phyloP scores from a whole-genome alignment of 2,329 filamentous ascomycete genomes.

The Fusarium phyllophilum region DNA sequence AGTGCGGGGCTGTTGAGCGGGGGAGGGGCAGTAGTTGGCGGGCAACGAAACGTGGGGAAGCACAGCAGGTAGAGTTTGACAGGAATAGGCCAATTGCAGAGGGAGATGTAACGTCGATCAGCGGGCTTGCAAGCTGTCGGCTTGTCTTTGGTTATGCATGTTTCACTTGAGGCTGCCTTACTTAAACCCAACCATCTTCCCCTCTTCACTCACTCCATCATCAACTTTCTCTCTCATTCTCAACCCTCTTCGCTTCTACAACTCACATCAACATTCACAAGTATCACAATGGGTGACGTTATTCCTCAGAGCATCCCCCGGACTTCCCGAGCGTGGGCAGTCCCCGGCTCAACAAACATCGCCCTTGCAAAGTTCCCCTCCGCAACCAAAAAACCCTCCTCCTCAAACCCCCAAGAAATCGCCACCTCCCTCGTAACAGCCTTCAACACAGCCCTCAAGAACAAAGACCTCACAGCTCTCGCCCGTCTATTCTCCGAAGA shows the following conservation, averaged over 20 bases:
- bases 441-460: conserved; percentile 55
- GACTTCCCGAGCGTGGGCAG: conserved; percentile 42
- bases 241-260: not conserved
- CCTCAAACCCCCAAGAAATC: conserved; percentile 50
- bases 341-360: conserved; percentile 66
- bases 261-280: too few relatives aligned
- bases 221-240: not conserved
- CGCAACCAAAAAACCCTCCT: conserved; percentile 36
- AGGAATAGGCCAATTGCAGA: not conserved
- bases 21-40: not conserved
- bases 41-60: not conserved
- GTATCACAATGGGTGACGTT: conserved; percentile 30
- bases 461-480: conserved; percentile 48
- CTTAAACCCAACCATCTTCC: conserved; percentile 11
- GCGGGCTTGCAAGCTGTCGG: not conserved
- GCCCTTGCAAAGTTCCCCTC: conserved; percentile 56
- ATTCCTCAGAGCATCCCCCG: conserved; percentile 36
- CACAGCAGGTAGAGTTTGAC: not conserved
- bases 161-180: conserved; percentile 16
- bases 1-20: not conserved
- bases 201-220: not conserved
- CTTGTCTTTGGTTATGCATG: conserved; percentile 3
- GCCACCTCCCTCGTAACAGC: conserved; percentile 51
- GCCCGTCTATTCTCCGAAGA: conserved; percentile 47
- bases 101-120: not conserved